A percentile compares a stretch with the other conserved stretches of the same genome.
phyloP scores from a whole-genome alignment of 768 basidiomycete species.

The Asterophora parasitica region DNA sequence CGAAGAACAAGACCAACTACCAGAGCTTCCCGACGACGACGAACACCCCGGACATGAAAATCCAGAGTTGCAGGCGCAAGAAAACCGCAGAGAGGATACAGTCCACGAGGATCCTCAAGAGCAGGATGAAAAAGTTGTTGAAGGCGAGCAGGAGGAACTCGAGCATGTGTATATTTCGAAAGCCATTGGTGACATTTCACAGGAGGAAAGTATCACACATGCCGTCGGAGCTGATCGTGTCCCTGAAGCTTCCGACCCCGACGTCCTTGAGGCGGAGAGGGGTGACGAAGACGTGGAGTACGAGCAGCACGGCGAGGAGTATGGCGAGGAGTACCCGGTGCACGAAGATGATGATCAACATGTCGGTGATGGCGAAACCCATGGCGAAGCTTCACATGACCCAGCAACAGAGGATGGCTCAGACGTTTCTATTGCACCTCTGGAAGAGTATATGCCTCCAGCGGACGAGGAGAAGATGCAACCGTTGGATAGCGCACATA shows the following conservation, averaged over 20 bases:
- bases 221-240: conserved; percentile 2
- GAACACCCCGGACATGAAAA: not conserved
- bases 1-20: not conserved
- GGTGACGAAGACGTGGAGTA: conserved; percentile 21
- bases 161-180: conserved; percentile 2
- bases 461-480: not conserved
- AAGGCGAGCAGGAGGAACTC: conserved; percentile 14
- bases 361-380: not conserved
- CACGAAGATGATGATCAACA: conserved; percentile 22
- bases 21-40: not conserved
- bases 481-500: not conserved
- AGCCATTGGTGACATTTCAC: not conserved
- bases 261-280: conserved; percentile 12
- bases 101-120: not conserved
- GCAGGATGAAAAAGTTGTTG: not conserved
- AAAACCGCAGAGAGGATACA: not conserved
- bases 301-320: not conserved
- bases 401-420: conserved; percentile 5
- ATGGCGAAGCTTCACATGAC: conserved; percentile 1
- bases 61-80: not conserved
- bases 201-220: not conserved
- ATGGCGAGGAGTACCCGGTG: conserved; percentile 5
- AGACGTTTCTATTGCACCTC: not conserved
- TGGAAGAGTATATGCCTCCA: not conserved
- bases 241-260: conserved; percentile 16